Evolutionary conservation across 768 basidiomycete species (phyloP), one percentile per base, ranked within the genome.

Genomic region (Trichaptum fuscoviolaceum): DNA sequence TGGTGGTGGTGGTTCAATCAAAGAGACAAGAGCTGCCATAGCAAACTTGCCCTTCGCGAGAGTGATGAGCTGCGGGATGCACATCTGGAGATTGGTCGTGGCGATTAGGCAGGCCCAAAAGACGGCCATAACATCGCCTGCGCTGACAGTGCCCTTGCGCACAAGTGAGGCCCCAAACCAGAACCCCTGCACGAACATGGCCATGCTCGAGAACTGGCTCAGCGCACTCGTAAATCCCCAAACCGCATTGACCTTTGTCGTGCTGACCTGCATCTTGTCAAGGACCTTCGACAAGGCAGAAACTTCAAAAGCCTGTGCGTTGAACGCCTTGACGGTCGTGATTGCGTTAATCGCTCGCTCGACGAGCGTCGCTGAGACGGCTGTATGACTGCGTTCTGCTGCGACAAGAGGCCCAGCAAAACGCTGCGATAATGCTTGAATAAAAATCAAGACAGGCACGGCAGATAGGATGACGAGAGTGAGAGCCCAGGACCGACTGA

Each of bases 61-160:
- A 34, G 82, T 77, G 68, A 95, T 88, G 70, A 93, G 78, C 67
- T 92, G 87, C 0, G 95, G 95, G 10, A 98, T 86, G 71, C 87
- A 88, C 83, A 91, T 87, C 74, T 97, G 95, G 1, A 97, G 78
- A 75, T 93, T 95, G 70, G 85, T 89, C 0, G 91, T 90, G 0
- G 93, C 95, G 68, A 98, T 91, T 24, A 98, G 80, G 74, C 93
- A 95, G 0, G 96, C 95, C 96, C 96, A 99, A 76, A 99, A 99
- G 63, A 96, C 93, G n/a, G 91, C 88, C 90, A 95, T 96, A 69
- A 98, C 91, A 36, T 89, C 85, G 0, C 94, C 94, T 0, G 91
- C 79, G 3, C 78, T 78, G 64, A 86, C 82, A 68, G 82, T 85
- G 18, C 90, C 91, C 15, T 88, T 82, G n/a, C 87, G 78, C n/a